Percentiles rank a stretch among this genome's conserved stretches.
These are phyloP conservation scores for Pisolithus microcarpus DNA, from an alignment of 768 basidiomycete genomes.

Conservation along the genomic window DNA sequence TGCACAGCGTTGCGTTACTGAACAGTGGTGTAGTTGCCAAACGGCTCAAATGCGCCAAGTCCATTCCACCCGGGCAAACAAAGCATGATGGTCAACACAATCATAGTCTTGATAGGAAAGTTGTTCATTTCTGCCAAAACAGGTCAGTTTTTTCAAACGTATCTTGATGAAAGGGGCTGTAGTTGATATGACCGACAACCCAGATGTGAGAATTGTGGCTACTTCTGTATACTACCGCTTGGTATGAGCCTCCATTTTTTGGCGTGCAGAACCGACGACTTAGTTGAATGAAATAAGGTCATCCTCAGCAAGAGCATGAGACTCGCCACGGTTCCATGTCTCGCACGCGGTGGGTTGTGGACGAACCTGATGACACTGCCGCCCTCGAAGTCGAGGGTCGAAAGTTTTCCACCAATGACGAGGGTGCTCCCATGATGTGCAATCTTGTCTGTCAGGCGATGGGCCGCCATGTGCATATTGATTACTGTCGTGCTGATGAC, in stretches of 20 bases:
- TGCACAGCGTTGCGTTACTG: not conserved
- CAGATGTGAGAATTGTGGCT: slow-evolving; percentile 51
- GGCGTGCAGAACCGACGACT: not conserved
- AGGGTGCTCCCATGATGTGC: slow-evolving; percentile 53
- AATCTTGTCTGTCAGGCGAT: slow-evolving; percentile 42
- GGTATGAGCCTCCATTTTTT: slow-evolving; percentile 26
- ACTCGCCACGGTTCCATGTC: slow-evolving; percentile 56
- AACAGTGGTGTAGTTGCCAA: slow-evolving; percentile 33
- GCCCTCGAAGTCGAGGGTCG: slow-evolving; percentile 43
- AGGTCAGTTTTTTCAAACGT: slow-evolving; percentile 23
- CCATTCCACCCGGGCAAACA: slow-evolving; percentile 36
- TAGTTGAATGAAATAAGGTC: slow-evolving; percentile 28
- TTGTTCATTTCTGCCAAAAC: slow-evolving; percentile 50
- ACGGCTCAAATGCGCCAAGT: slow-evolving; percentile 42
- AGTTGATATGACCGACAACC: too few relatives aligned
- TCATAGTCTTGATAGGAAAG: slow-evolving; percentile 38
- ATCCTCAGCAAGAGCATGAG: slow-evolving; percentile 48
- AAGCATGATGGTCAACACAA: slow-evolving; percentile 42
- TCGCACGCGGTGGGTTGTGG: slow-evolving; percentile 42
- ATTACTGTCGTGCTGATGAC: slow-evolving; percentile 38
- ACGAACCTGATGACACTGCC: slow-evolving; percentile 37
- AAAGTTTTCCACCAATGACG: slow-evolving; percentile 41
- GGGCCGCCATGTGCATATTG: slow-evolving; percentile 47
- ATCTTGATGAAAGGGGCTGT: too few relatives aligned
- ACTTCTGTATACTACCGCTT: slow-evolving; percentile 50